Percentiles rank a stretch among this genome's conserved stretches.
Evolutionary conservation across 306 rosid genomes (phyloP).

Genomic region (Senna siamea): DNA sequence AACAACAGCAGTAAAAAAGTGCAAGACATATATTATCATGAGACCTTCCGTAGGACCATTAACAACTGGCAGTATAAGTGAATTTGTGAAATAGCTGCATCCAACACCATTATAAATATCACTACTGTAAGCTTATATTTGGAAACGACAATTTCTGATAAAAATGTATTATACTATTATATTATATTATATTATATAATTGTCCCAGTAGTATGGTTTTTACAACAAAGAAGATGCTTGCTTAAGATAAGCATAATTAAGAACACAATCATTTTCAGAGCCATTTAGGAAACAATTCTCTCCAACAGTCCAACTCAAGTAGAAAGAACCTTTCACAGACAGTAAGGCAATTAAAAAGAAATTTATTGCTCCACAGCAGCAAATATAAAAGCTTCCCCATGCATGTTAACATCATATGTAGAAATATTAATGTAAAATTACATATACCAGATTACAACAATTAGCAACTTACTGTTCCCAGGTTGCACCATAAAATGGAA

Average conservation of each 20-base stretch:
- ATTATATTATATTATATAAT: constrained; percentile 23
- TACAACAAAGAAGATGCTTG: constrained; percentile 11
- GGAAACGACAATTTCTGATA: not conserved
- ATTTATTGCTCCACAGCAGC: constrained; percentile 9
- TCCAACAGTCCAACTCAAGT: constrained; percentile 12
- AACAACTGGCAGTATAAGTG: constrained; percentile 81
- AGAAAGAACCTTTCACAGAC: constrained; percentile 29
- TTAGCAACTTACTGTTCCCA: constrained; percentile 91
- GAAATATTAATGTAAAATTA: not conserved
- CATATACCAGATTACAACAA: constrained; percentile 2
- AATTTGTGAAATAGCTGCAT: constrained; percentile 89
- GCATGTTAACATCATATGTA: not conserved
- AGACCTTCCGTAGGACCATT: constrained; percentile 99
- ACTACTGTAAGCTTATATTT: constrained; percentile 5
- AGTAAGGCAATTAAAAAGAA: constrained; percentile 8
- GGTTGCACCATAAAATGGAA: constrained; percentile 91
- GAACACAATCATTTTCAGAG: constrained; percentile 29
- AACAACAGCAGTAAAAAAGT: constrained; percentile 81
- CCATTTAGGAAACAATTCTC: not conserved
- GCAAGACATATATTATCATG: constrained; percentile 69
- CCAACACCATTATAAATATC: constrained; percentile 39
- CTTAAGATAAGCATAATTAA: constrained; percentile 7
- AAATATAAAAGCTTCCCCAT: not conserved
- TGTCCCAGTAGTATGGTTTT: constrained; percentile 7
- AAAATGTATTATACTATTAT: constrained; percentile 8